Percentiles rank a stretch among this genome's conserved stretches.
These are phyloP conservation scores for Cercospora nicotianae DNA, from an alignment of 2,329 filamentous ascomycete genomes.

Conservation along the genomic window DNA sequence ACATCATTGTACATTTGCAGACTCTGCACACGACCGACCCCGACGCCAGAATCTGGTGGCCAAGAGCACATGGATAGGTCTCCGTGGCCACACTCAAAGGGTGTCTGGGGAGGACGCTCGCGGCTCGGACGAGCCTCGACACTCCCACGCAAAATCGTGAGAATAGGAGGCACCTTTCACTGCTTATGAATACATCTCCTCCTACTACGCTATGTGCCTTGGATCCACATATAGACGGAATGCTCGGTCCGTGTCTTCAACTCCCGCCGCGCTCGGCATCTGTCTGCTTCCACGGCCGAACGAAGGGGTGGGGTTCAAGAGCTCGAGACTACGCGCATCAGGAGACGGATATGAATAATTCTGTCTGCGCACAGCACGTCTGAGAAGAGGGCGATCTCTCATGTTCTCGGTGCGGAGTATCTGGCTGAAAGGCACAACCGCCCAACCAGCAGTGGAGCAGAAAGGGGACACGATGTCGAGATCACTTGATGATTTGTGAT, in stretches of 20 bases:
- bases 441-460: background rate
- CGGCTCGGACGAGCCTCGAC: background rate
- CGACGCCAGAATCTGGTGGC: background rate
- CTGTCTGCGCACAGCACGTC: too few relatives aligned
- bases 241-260: background rate
- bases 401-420: background rate
- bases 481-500: background rate
- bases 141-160: background rate
- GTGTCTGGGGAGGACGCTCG: background rate
- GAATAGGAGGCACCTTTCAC: background rate
- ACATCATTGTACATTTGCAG: background rate
- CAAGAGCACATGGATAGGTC: background rate
- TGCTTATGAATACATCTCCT: background rate
- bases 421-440: background rate
- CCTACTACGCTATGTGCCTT: background rate
- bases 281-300: background rate
- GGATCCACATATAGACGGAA: background rate
- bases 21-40: background rate
- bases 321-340: too few relatives aligned
- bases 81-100: background rate
- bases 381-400: too few relatives aligned
- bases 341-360: too few relatives aligned
- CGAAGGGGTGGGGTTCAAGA: background rate
- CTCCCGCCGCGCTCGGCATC: background rate
- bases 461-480: background rate